Conservation (phyloP, 805 yeast species). For the Yamadazyma endophytica region DNA sequence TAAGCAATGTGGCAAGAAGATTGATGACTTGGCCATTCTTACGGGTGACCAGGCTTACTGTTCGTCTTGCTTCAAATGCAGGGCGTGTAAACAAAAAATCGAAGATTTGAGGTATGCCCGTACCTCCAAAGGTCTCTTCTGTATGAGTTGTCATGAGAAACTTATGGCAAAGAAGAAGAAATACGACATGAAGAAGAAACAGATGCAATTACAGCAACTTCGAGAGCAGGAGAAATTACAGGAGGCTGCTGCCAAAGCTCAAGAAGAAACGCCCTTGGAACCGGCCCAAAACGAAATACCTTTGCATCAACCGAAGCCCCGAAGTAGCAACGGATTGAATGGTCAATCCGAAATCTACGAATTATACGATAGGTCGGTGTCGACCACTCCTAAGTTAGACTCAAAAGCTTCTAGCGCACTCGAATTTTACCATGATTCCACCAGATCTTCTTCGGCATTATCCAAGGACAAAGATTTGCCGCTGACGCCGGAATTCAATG, state of each 20-base stretch:
- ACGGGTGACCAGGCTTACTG: constrained; percentile 97
- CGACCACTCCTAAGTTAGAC: constrained; percentile 10
- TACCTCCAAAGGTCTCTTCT: constrained; percentile 87
- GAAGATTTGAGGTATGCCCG: constrained; percentile 89
- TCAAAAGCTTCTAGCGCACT: constrained; percentile 3
- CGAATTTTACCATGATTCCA: constrained; percentile 5
- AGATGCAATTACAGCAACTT: constrained; percentile 14
- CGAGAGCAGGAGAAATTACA: constrained; percentile 24
- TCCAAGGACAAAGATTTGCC: constrained; percentile 13
- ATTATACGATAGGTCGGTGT: constrained; percentile 10
- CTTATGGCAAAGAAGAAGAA: constrained; percentile 71
- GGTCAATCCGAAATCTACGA: constrained; percentile 12
- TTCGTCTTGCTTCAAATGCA: constrained; percentile 82
- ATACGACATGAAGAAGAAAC: constrained; percentile 47
- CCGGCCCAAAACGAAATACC: constrained; percentile 15
- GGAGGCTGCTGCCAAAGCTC: not conserved
- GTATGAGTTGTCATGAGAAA: constrained; percentile 88
- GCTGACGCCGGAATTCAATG: constrained; percentile 6
- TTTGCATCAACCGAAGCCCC: constrained; percentile 14
- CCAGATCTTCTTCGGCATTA: constrained; percentile 9
- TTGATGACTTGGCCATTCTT: constrained; percentile 87
- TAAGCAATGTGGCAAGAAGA: constrained; percentile 76
- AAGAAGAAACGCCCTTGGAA: too few relatives aligned
- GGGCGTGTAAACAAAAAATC: constrained; percentile 79
- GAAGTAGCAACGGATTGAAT: constrained; percentile 2